Conservation (phyloP, 2,329 filamentous ascomycete genomes). For the Aspergillus sclerotialis region DNA sequence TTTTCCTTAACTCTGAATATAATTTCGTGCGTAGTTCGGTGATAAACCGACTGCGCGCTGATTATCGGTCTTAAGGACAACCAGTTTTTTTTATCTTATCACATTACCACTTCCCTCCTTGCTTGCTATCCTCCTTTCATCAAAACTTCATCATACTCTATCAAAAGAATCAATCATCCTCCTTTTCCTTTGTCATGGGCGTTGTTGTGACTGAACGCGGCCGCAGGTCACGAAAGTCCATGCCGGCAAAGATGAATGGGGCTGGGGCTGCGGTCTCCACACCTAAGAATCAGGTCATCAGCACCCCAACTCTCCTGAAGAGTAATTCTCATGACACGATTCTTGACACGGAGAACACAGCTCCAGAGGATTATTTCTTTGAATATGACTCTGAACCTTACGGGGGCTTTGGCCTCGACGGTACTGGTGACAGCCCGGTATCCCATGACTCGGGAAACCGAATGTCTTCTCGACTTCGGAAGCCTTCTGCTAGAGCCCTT, state of each 20-base stretch:
- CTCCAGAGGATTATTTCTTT: constrained; percentile 5
- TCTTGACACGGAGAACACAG: no score
- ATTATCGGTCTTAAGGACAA: no score
- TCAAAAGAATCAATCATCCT: not conserved
- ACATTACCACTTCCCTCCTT: not conserved
- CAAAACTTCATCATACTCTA: not conserved
- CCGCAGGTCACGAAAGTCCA: constrained; percentile 11
- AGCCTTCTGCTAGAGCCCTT: constrained; percentile 7
- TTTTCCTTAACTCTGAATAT: no score
- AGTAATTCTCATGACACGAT: no score
- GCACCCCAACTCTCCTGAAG: no score
- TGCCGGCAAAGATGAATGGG: constrained; percentile 9
- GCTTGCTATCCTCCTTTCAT: not conserved
- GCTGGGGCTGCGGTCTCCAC: no score
- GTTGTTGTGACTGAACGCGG: constrained; percentile 2
- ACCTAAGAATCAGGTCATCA: no score
- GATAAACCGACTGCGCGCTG: no score
- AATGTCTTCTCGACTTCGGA: no score
- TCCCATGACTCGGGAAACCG: constrained; percentile 18
- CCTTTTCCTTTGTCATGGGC: constrained; percentile 1
- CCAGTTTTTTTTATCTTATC: no score
- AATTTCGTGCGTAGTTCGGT: no score
- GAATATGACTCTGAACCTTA: constrained; percentile 16
- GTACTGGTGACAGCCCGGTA: constrained; percentile 10
- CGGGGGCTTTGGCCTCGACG: constrained; percentile 14